phyloP scores from a whole-genome alignment of 2,329 filamentous ascomycete genomes.

The Cytospora schulzeri region DNA sequence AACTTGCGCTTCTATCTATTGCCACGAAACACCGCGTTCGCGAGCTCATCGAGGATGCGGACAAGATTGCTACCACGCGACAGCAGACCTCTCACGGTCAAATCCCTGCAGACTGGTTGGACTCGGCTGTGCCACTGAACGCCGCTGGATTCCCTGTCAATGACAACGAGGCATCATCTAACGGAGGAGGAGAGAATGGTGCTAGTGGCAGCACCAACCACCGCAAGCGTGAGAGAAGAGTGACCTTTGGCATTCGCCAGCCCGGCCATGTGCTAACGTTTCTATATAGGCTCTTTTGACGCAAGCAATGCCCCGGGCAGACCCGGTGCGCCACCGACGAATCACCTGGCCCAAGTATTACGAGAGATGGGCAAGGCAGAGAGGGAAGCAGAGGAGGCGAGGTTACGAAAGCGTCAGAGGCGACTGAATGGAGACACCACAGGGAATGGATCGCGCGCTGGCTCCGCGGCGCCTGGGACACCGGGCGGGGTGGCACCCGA shows the following conservation, averaged over 20 bases:
- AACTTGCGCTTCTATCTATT: conserved; percentile 80
- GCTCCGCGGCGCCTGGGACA: conserved; percentile 61
- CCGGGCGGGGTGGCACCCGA: conserved; percentile 66
- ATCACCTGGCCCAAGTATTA: conserved; percentile 53
- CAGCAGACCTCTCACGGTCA: conserved; percentile 79
- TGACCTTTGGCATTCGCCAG: conserved; percentile 11
- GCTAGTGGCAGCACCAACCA: conserved; percentile 57
- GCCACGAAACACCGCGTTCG: conserved; percentile 79
- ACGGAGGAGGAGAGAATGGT: conserved; percentile 47
- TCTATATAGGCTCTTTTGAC: conserved; percentile 42
- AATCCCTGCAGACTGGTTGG: conserved; percentile 74
- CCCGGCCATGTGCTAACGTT: conserved; percentile 17
- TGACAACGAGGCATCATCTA: conserved; percentile 34
- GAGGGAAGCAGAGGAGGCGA: conserved; percentile 71
- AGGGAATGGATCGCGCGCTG: conserved; percentile 54
- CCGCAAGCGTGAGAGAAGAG: conserved; percentile 60
- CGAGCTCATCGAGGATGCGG: conserved; percentile 76
- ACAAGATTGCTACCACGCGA: conserved; percentile 68
- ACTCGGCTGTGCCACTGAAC: conserved; percentile 63
- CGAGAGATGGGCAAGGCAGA: conserved; percentile 67
- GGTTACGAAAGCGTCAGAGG: conserved; percentile 67
- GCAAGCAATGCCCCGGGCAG: conserved; percentile 35
- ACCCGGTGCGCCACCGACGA: conserved; percentile 43
- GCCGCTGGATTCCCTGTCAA: conserved; percentile 38
- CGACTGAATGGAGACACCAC: conserved; percentile 57